Conservation (phyloP, 768 basidiomycete genomes). For the Mycena polygramma region DNA sequence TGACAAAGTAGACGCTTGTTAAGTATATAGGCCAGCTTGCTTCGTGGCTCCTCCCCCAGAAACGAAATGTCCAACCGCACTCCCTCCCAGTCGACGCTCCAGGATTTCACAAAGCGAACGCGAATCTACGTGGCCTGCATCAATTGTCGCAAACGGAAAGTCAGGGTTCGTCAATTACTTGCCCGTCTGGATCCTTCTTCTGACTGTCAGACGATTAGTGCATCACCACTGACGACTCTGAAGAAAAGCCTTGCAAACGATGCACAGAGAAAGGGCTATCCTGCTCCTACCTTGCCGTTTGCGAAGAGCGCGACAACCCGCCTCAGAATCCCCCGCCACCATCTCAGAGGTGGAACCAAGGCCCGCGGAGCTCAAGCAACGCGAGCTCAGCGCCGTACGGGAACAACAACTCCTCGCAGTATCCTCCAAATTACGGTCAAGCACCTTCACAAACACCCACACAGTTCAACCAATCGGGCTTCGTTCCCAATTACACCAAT, state of each 20-base stretch:
- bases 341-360: no score
- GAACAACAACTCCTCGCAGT: no score
- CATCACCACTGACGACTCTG: not conserved
- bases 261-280: not conserved
- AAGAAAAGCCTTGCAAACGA: not conserved
- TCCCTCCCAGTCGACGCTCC: not conserved
- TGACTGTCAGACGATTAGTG: not conserved
- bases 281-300: constrained; percentile 1
- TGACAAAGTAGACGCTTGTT: no score
- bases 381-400: no score
- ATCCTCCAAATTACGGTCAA: no score
- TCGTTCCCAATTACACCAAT: no score
- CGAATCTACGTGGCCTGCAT: not conserved
- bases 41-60: not conserved
- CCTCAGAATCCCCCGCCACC: no score
- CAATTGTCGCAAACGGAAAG: not conserved
- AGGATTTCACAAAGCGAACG: not conserved
- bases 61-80: not conserved
- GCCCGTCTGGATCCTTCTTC: not conserved
- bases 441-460: no score
- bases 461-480: no score
- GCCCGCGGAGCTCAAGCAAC: no score
- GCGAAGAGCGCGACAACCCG: constrained; percentile 2
- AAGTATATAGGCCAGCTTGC: no score
- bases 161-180: not conserved